These are phyloP conservation scores for Parsonsia alboflavescens DNA, from an alignment of 257 asterid species.

Conservation along the genomic window DNA sequence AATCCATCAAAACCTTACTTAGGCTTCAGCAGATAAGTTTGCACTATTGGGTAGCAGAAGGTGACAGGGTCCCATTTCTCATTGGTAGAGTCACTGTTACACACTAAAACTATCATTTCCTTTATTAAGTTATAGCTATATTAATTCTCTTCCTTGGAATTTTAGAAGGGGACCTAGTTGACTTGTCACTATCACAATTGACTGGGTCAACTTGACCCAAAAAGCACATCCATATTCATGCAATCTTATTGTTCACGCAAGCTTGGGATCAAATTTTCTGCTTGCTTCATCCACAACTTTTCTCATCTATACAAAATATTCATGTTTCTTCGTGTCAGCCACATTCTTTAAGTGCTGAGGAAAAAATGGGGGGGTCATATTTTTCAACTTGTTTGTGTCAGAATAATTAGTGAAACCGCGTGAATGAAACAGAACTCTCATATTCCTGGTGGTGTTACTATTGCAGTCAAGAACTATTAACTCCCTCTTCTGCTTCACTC, in stretches of 20 bases:
- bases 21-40: not conserved
- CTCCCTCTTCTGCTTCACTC: not conserved
- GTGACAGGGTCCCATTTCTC: not conserved
- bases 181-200: conserved; percentile 23
- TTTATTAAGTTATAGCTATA: not conserved
- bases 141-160: not conserved
- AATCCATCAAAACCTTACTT: not conserved
- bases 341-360: not conserved
- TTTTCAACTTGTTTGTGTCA: not conserved
- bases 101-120: not conserved
- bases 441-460: not conserved
- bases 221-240: not conserved
- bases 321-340: not conserved
- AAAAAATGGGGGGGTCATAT: too few relatives aligned
- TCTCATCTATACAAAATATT: conserved; percentile 12
- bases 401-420: not conserved
- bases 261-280: conserved; percentile 1
- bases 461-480: not conserved
- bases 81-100: not conserved
- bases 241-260: not conserved
- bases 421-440: not conserved
- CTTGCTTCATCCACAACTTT: not conserved
- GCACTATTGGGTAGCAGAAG: not conserved
- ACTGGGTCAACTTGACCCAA: conserved; percentile 22
- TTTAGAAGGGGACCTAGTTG: conserved; percentile 16